Evolutionary conservation across 2,329 filamentous ascomycete genomes (phyloP), one percentile per base, ranked within the genome.

Genomic region (Xylariomycetidae sp.): DNA sequence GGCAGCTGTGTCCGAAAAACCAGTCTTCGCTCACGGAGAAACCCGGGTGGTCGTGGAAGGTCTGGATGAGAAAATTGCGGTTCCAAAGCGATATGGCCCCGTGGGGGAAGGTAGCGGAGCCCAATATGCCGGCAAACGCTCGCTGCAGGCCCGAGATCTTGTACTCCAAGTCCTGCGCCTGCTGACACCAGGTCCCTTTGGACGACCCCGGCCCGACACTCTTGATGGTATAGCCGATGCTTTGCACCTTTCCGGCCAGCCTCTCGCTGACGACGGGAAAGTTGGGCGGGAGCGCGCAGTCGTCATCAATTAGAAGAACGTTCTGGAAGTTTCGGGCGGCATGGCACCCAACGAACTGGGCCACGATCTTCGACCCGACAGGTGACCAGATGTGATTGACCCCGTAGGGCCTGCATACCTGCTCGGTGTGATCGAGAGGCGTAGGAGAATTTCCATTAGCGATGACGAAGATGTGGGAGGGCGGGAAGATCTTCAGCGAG

Each of bases 81-180:
- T 70, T 62, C 68, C 61, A 72, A 2, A 72, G 54, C 7, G 63
- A 64, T 25, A 72, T 72, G 10, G 68, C 68, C 7, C 69, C 69
- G 35, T 72, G 69, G 0, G 69, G 67, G 38, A 72, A 72, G 0
- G 65, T 70, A 1, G 67, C 63, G 32, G 61, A 66, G 15, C 69
- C 68, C 19, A 67, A 39, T 26, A 55, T 61, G 8, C 66, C 67
- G 4, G 62, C 61, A 27, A 70, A 63, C 16, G 57, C 54, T 17
- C 66, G 58, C 32, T 64, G 61, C 3, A 72, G 50, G 5, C 69
- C 69, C 11, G 62, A 64, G 33, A 71, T 53, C 41, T 72, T 72
- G 48, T 72, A 72, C 41, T 72, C 69, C n/a, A 72, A 49, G 45
- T 72, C 67, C 37, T 72, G 69, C 0, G 67, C 67, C 37, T 67